These are phyloP conservation scores for Lentinula edodes DNA, from an alignment of 768 basidiomycete species.

Conservation along the genomic window DNA sequence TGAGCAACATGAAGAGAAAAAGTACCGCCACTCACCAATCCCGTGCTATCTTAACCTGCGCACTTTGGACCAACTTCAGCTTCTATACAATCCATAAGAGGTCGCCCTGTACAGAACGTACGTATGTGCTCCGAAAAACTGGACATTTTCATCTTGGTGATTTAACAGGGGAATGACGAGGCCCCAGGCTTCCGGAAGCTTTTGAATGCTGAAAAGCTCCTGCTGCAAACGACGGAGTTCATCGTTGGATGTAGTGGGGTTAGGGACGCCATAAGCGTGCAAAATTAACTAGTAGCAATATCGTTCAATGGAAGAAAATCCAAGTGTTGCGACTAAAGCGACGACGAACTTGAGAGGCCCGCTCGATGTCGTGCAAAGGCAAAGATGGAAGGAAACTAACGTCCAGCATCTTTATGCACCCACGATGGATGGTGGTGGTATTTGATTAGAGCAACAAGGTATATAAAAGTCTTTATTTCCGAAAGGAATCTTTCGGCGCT, in stretches of 20 bases:
- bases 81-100: not conserved
- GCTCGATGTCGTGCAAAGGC: conserved; percentile 46
- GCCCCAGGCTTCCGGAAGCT: conserved; percentile 77
- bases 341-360: conserved; percentile 53
- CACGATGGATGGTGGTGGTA: not conserved
- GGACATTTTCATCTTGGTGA: conserved; percentile 72
- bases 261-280: conserved; percentile 54
- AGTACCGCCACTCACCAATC: conserved; percentile 62
- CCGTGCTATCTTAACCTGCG: conserved; percentile 88
- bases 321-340: conserved; percentile 11
- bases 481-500: too few species aligned
- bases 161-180: conserved; percentile 72
- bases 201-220: conserved; percentile 74
- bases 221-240: conserved; percentile 60
- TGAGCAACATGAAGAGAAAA: not conserved
- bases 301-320: conserved; percentile 11
- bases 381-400: conserved; percentile 47
- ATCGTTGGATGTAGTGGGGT: conserved; percentile 44
- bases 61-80: conserved; percentile 14
- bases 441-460: not conserved
- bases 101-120: not conserved
- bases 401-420: conserved; percentile 21
- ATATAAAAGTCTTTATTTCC: too few species aligned
- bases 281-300: conserved; percentile 50
- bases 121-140: conserved; percentile 94